Base-by-base conservation (phyloP, 306 rosid species). In the Herpetospermum pedunculosum region DNA sequence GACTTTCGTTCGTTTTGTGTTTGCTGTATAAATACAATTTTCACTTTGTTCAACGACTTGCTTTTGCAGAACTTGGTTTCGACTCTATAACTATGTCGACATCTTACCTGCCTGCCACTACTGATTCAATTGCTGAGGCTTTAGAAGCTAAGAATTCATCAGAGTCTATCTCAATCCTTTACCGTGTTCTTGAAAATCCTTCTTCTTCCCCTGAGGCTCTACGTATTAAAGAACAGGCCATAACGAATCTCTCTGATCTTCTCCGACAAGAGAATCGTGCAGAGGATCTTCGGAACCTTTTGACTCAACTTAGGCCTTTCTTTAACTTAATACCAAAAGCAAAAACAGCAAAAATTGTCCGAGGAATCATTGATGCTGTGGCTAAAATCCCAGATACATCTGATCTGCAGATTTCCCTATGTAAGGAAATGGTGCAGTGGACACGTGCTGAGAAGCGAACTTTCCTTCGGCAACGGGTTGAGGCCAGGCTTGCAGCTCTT, bases 371-470 rank as follows among this genome's bases (percentile, higher is more conserved):
- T 53, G 98, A 93, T 77, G 80, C 96, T 0, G 92, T 93, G 30
- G 94, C 98, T 58, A 91, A 93, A 81, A 86, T 93, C 73, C 98
- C 97, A 1, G 88, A 84, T 41, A 89, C 98, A 44, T 83, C 96
- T 76, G 90, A 90, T 80, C 96, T 93, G 6, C 96, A 93, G 80
- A 89, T 91, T 74, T 72, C 89, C 70, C 88, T 93, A 8, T 91
- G 98, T 81, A 93, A 86, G 81, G 98, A 93, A 77, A 93, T 91
- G 96, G 96, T 93, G 79, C 96, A 78, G 52, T 93, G 97, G 97
- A 89, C 98, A 59, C 97, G 92, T 49, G 87, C 80, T 19, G 98
- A 93, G 81, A 93, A 90, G 83, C 86, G 97, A 70, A 93, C 98
- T 26, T 93, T 93, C 76, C 86, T 90, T 75, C 81, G 98, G 77